Evolutionary conservation across 192 early-diverging fungal genomes (phyloP), one percentile per base, ranked within the genome.

Genomic region (Powellomyces hirtus): DNA sequence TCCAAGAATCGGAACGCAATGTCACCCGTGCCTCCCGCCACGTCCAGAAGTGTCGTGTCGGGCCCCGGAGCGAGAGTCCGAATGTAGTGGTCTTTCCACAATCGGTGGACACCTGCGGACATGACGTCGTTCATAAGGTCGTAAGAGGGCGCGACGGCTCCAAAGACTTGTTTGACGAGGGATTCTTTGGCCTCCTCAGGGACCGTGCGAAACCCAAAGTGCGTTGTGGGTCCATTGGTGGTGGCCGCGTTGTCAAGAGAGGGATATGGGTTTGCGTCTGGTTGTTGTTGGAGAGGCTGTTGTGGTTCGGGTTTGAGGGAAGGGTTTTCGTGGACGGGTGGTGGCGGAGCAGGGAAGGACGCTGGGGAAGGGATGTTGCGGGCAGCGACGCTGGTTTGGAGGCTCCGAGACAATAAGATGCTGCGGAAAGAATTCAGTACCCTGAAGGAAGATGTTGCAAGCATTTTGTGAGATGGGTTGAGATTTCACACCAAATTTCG

Each of bases 91-190:
- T 97, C 93, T 71, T 99, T 99, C 97, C 97, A 99, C 34, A 97
- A 72, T 57, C 95, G 86, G 75, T 99, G 95, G 22, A 99, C 77
- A 31, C 97, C 97, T 31, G 84, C 79, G 72, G 89, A 91, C 95
- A 98, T 98, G 20, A 91, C 89, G 62, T 98, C 95, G 81, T 98
- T 98, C 97, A 99, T 98, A 11, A 95, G 61, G 74, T 99, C 97
- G 80, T 99, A 99, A 51, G 90, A 95, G n/a, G 80, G 75, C 1
- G 97, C 97, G 20, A 99, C 97, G 68, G 85, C 93, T n/a, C 89
- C 84, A 74, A 98, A 98, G 13, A 98, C 97, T 53, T 84, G 73
- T 52, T 86, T 89, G 34, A 98, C 95, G 29, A 99, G 81, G 37
- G 82, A 75, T 69, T 97, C 94, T 72, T 99, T 99, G 65, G 89